These are phyloP conservation scores for Phycomyces nitens DNA, from an alignment of 192 early-diverging fungal species.

Conservation along the genomic window DNA sequence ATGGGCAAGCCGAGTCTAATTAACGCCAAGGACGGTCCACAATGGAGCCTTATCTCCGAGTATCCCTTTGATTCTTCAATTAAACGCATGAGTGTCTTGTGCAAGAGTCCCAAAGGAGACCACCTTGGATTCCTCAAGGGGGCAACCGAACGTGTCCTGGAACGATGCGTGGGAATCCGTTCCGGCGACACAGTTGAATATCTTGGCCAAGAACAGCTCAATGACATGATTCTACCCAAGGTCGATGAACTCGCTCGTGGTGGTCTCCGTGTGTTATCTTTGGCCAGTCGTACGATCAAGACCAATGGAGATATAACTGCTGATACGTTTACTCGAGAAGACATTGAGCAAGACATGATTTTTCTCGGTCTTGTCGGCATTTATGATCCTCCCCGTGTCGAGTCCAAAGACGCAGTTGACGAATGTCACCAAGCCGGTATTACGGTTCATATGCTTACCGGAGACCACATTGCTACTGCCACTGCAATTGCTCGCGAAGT, in stretches of 20 bases:
- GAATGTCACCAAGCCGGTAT: conserved; percentile 91
- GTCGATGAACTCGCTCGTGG: conserved; percentile 71
- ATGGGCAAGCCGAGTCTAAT: conserved; percentile 68
- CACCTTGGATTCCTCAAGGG: conserved; percentile 79
- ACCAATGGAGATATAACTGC: conserved; percentile 17
- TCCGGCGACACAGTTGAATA: conserved; percentile 36
- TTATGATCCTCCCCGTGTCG: conserved; percentile 85
- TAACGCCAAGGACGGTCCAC: conserved; percentile 25
- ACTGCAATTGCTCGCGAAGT: conserved; percentile 88
- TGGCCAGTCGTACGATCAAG: conserved; percentile 64
- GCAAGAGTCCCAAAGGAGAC: conserved; percentile 34
- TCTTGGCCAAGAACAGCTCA: conserved; percentile 10
- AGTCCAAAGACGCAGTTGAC: conserved; percentile 60
- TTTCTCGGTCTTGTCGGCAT: conserved; percentile 90
- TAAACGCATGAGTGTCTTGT: conserved; percentile 92
- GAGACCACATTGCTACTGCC: conserved; percentile 90
- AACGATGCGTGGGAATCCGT: conserved; percentile 59
- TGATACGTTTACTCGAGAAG: conserved; percentile 47
- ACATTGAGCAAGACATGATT: conserved; percentile 65
- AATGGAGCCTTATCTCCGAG: conserved; percentile 57
- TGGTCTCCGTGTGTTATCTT: conserved; percentile 81
- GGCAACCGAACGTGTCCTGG: conserved; percentile 85
- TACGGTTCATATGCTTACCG: conserved; percentile 93
- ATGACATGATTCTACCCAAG: conserved; percentile 48
- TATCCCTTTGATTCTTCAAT: conserved; percentile 71